Percentiles rank a stretch among this genome's conserved stretches.
These are phyloP conservation scores for Aspergillus olivimuriae DNA, from an alignment of 495 filamentous ascomycete species.

Conservation along the genomic window DNA sequence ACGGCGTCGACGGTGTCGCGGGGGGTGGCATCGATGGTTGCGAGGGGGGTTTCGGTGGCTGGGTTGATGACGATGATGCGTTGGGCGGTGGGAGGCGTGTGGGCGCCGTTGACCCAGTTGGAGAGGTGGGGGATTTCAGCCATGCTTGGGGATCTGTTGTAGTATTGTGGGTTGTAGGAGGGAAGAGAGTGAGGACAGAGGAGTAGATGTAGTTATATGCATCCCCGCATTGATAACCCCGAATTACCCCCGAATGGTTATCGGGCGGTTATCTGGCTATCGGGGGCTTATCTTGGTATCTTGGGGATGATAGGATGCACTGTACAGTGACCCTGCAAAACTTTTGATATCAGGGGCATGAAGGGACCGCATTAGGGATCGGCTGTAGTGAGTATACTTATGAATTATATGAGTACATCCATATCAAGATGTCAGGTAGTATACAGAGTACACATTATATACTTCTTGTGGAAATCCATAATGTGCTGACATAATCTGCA, in stretches of 20 bases:
- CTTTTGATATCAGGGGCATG: too few relatives aligned
- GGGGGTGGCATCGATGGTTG: constrained; percentile 47
- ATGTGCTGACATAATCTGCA: not conserved
- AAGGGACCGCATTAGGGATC: too few relatives aligned
- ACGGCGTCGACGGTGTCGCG: constrained; percentile 38
- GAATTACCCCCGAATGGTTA: too few relatives aligned
- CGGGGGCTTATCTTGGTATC: too few relatives aligned
- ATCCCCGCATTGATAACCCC: too few relatives aligned
- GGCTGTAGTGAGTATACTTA: too few relatives aligned
- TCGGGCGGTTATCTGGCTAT: too few relatives aligned
- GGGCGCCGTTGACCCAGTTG: constrained; percentile 25
- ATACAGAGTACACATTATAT: too few relatives aligned
- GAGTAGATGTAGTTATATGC: too few relatives aligned
- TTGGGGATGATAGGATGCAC: too few relatives aligned
- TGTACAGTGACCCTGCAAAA: too few relatives aligned
- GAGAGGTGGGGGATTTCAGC: constrained; percentile 15
- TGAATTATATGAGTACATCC: too few relatives aligned
- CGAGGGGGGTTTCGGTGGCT: constrained; percentile 13
- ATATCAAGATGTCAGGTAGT: not conserved
- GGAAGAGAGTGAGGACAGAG: not conserved
- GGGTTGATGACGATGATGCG: constrained; percentile 20
- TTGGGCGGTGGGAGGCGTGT: constrained; percentile 7
- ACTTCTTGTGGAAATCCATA: not conserved
- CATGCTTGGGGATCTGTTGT: constrained; percentile 3
- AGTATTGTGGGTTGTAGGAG: not conserved